Evolutionary conservation across 768 basidiomycete species (phyloP), one percentile per base, ranked within the genome.

Genomic region (Lactarius psammicola): DNA sequence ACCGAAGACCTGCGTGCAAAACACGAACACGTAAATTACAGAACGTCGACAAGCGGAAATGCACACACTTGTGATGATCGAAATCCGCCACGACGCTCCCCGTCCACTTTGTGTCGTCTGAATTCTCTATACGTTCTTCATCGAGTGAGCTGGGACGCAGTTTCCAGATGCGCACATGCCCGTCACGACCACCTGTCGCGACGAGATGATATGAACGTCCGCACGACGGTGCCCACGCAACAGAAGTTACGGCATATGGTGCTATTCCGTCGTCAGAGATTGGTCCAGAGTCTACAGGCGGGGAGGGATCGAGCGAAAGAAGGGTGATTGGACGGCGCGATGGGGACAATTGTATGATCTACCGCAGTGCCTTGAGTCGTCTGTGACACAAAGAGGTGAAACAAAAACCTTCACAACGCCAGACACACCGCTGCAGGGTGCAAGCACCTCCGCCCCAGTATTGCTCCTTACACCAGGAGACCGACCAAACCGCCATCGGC

Each of bases 361-460:
- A 74, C 58, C n/a, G 33, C 18, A 38, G 13, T 57, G 49, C 33
- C 30, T 46, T 68, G 38, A 60, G 58, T 18, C 56, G 20, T 46
- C 49, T 31, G 31, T 38, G 30, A 68, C 31, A 33, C 1, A 23
- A 44, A 60, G 49, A 31, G 34, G 69, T 56, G 51, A 34, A 56
- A 44, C 30, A 18, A 66, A 61, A 51, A 95, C 94, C 75, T 96
- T 94, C 54, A 98, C 79, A 26, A 85, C 76, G 0, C 92, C 90
- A 64, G 80, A 84, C 1, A 84, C 81, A 1, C 94, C 95, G 61
- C 84, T 84, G 2, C 87, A 85, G 0, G 86, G 87, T 10, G 94
- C 94, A 57, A 98, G 80, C 23, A 96, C 73, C 73, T 95, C n/a
- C 92, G 2, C 96, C 96, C 95, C 95, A 97, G 76, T 95, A 97